A percentile compares a stretch with the other conserved stretches of the same genome.
Evolutionary conservation across 768 basidiomycete species (phyloP).

Genomic region (Phylloporus sp.): DNA sequence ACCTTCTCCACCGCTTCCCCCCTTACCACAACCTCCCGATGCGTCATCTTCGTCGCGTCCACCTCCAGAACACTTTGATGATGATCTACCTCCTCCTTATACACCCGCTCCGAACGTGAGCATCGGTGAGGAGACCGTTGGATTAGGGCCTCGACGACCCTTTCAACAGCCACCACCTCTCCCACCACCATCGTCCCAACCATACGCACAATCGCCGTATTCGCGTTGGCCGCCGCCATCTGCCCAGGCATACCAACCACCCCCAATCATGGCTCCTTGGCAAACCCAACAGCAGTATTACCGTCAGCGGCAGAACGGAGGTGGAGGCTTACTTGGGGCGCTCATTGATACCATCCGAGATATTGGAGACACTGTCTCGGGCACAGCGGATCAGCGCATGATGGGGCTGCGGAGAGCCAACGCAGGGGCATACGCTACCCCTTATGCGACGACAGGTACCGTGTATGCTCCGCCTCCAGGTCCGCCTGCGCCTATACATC

Average conservation of each 20-base stretch:
- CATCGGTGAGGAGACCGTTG: slow-evolving; percentile 60
- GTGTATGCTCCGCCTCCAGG: slow-evolving; percentile 13
- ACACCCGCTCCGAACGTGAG: slow-evolving; percentile 49
- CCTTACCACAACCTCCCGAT: neutral
- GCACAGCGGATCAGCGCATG: slow-evolving; percentile 18
- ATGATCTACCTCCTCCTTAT: slow-evolving; percentile 71
- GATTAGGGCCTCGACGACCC: slow-evolving; percentile 59
- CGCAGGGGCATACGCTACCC: slow-evolving; percentile 17
- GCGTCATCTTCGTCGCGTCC: neutral
- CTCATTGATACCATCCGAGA: slow-evolving; percentile 27
- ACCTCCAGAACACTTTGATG: slow-evolving; percentile 22
- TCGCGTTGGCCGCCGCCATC: neutral
- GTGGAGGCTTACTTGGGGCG: slow-evolving; percentile 27
- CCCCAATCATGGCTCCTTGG: slow-evolving; percentile 16
- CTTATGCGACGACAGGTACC: slow-evolving; percentile 7
- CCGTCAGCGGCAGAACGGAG: slow-evolving; percentile 9
- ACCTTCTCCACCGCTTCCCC: slow-evolving; percentile 10
- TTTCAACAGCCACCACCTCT: slow-evolving; percentile 45
- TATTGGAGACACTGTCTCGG: slow-evolving; percentile 28
- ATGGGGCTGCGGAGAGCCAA: slow-evolving; percentile 13
- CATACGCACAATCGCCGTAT: neutral
- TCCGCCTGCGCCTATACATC: neutral
- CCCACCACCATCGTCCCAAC: slow-evolving; percentile 3
- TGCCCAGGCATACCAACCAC: neutral
- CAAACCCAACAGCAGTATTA: slow-evolving; percentile 17